Conservation (phyloP, 139 green algal genomes). For the Chlorella sp. region DNA sequence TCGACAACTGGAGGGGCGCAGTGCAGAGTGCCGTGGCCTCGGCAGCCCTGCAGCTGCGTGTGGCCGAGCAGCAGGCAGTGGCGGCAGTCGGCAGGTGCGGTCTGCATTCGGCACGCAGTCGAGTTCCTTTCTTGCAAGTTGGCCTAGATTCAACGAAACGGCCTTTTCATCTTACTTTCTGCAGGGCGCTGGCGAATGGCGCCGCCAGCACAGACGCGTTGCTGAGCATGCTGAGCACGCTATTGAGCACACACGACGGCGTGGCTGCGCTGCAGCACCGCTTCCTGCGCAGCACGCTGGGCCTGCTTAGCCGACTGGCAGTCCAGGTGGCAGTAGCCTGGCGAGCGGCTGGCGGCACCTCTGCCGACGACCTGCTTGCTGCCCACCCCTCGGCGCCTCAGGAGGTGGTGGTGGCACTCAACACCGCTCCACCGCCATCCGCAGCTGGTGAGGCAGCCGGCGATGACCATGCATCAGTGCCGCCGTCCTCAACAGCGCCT, state of each 20-base stretch:
- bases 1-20: constrained; percentile 20
- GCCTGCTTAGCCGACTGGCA: constrained; percentile 16
- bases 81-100: constrained; percentile 15
- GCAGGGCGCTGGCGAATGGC: not conserved
- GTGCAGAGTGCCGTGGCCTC: not conserved
- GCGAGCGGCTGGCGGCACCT: not conserved
- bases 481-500: not conserved
- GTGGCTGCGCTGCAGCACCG: constrained; percentile 2
- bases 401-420: not conserved
- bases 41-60: not conserved
- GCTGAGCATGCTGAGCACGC: constrained; percentile 1
- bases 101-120: too few relatives aligned
- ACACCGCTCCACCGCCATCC: not conserved
- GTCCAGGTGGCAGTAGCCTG: constrained; percentile 18
- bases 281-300: constrained; percentile 17
- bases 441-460: not conserved
- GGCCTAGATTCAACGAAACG: too few relatives aligned
- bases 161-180: not conserved
- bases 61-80: constrained; percentile 2
- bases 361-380: constrained; percentile 1
- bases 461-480: not conserved
- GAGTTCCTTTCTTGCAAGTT: too few relatives aligned
- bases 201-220: not conserved
- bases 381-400: not conserved
- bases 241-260: not conserved